Percentiles rank a stretch among this genome's conserved stretches.
phyloP scores from a whole-genome alignment of 2,329 filamentous ascomycete species.

The Botrytis sinoallii region DNA sequence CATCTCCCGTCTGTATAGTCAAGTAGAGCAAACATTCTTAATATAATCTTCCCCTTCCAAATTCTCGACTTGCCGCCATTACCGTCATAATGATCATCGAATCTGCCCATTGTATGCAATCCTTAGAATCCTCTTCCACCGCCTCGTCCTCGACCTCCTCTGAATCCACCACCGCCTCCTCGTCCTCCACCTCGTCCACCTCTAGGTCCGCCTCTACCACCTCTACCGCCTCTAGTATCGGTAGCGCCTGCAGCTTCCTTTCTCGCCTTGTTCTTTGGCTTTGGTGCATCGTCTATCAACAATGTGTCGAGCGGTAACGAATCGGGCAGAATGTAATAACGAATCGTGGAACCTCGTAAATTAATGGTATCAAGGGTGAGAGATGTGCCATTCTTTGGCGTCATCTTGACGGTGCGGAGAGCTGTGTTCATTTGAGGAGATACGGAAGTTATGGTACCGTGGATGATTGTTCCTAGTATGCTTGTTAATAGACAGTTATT shows the following conservation, averaged over 20 bases:
- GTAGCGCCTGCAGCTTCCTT: conserved; percentile 70
- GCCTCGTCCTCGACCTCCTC: conserved; percentile 51
- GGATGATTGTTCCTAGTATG: conserved; percentile 82
- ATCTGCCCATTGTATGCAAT: neutral
- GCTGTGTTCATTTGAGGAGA: conserved; percentile 99
- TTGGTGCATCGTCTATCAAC: conserved; percentile 92
- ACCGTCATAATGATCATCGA: conserved; percentile 12
- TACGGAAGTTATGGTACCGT: conserved; percentile 95
- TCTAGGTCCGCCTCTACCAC: conserved; percentile 44
- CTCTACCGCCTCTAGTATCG: conserved; percentile 34
- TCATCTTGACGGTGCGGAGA: conserved; percentile 96
- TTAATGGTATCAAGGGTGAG: conserved; percentile 93
- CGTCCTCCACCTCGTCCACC: conserved; percentile 50
- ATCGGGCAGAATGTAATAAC: conserved; percentile 95
- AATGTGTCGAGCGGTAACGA: conserved; percentile 92
- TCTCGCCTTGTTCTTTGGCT: conserved; percentile 99
- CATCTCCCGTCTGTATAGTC: conserved; percentile 3
- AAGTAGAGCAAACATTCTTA: conserved; percentile 7
- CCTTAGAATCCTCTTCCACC: conserved; percentile 39
- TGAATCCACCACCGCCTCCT: conserved; percentile 46
- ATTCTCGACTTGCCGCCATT: neutral
- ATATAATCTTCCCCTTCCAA: neutral
- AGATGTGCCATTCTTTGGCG: conserved; percentile 79
- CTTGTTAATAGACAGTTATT: conserved; percentile 1
- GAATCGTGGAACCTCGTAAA: conserved; percentile 91